phyloP scores from a whole-genome alignment of 2,329 filamentous ascomycete genomes.

The Pseudogymnoascus sp. region DNA sequence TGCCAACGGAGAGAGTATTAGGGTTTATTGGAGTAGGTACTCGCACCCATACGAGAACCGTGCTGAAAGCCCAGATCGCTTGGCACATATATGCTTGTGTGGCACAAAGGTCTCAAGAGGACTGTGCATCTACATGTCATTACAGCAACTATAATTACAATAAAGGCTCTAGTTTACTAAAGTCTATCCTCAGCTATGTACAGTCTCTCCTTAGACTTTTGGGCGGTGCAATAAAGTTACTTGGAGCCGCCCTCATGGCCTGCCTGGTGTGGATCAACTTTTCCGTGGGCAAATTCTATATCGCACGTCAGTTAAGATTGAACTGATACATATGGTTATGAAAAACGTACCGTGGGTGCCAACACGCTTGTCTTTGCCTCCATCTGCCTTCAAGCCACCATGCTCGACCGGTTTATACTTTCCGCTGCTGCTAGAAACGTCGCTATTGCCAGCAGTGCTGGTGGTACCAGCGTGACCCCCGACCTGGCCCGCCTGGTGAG shows the following conservation, averaged over 20 bases:
- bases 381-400: slow-evolving; percentile 31
- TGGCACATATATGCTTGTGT: background rate
- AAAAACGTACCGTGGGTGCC: slow-evolving; percentile 21
- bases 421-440: background rate
- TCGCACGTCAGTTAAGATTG: background rate
- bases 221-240: background rate
- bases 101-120: background rate
- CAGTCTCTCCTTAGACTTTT: background rate
- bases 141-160: background rate
- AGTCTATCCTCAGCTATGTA: background rate
- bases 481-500: slow-evolving; percentile 30
- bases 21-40: background rate
- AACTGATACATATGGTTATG: background rate
- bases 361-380: slow-evolving; percentile 29
- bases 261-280: slow-evolving; percentile 34
- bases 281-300: slow-evolving; percentile 32
- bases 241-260: slow-evolving; percentile 30
- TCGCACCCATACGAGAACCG: background rate
- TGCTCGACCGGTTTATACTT: slow-evolving; percentile 22
- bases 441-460: slow-evolving; percentile 10
- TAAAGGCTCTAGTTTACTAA: background rate
- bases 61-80: background rate
- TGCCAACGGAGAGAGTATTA: background rate
- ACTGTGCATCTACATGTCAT: background rate
- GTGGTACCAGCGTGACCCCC: slow-evolving; percentile 22